A percentile compares a stretch with the other conserved stretches of the same genome.
phyloP scores from a whole-genome alignment of 2,329 filamentous ascomycete species.

The Cercospora brassicicola region DNA sequence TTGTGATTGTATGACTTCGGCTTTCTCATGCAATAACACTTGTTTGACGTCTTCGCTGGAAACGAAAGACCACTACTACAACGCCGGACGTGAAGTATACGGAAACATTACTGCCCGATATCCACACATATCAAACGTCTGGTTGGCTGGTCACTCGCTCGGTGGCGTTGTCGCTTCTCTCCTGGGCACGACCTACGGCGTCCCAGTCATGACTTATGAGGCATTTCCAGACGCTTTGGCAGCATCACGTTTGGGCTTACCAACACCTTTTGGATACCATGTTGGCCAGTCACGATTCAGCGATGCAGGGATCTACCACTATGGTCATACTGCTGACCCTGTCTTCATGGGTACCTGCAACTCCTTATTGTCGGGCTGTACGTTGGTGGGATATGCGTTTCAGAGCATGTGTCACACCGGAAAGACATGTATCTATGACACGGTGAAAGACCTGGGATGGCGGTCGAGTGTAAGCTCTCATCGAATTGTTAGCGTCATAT shows the following conservation, averaged over 20 bases:
- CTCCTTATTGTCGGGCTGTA: conserved; percentile 82
- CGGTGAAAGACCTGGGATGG: conserved; percentile 87
- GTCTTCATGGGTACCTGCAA: conserved; percentile 94
- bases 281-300: conserved; percentile 66
- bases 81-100: conserved; percentile 83
- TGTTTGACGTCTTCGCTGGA: conserved; percentile 68
- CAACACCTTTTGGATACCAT: conserved; percentile 75
- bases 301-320: conserved; percentile 79
- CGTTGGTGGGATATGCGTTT: conserved; percentile 88
- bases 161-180: conserved; percentile 88
- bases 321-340: conserved; percentile 93
- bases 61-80: conserved; percentile 91
- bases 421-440: conserved; percentile 85
- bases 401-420: conserved; percentile 89
- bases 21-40: conserved; percentile 88
- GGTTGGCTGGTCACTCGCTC: conserved; percentile 89
- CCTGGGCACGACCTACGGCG: conserved; percentile 83
- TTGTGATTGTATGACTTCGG: conserved; percentile 84
- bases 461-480: conserved; percentile 87
- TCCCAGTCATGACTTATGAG: conserved; percentile 87
- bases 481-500: conserved; percentile 73
- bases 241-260: conserved; percentile 79
- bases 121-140: conserved; percentile 71
- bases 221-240: conserved; percentile 88
- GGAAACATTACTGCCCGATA: conserved; percentile 89